These are phyloP conservation scores for Yarrowia osloensis DNA, from an alignment of 805 yeast species.

Conservation along the genomic window DNA sequence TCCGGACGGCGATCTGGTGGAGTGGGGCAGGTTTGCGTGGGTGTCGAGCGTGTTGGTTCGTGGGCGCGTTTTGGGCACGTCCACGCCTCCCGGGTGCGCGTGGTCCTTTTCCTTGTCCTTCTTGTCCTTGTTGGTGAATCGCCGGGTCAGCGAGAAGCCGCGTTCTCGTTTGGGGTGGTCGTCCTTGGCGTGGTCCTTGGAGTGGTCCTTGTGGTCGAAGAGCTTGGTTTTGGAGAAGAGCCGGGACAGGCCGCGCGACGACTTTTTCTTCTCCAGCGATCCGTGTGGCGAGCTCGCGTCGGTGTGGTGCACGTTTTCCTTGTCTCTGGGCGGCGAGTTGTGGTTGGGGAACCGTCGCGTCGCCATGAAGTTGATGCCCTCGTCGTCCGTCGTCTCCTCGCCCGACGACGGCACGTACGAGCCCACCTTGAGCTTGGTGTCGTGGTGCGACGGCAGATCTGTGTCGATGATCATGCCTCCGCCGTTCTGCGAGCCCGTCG, in stretches of 20 bases:
- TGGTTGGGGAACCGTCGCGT: constrained; percentile 3
- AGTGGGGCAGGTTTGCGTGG: background rate
- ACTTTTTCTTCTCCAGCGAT: constrained; percentile 25
- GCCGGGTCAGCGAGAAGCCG: constrained; percentile 23
- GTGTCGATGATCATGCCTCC: constrained; percentile 24
- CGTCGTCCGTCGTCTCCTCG: constrained; percentile 27
- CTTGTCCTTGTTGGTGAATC: constrained; percentile 24
- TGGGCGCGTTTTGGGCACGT: background rate
- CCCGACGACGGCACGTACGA: constrained; percentile 27
- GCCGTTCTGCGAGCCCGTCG: background rate
- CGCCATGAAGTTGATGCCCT: constrained; percentile 26
- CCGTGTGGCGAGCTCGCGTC: background rate
- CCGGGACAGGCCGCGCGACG: constrained; percentile 23
- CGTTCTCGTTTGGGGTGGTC: constrained; percentile 1
- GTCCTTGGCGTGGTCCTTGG: background rate
- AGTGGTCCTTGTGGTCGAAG: constrained; percentile 12
- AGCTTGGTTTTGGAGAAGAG: constrained; percentile 29
- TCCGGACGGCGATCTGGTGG: constrained; percentile 16
- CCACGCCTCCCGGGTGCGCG: background rate
- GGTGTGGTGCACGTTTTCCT: constrained; percentile 8
- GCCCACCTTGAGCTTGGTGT: constrained; percentile 21
- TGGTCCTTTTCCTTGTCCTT: constrained; percentile 11
- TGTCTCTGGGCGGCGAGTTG: background rate
- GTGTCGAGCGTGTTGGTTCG: constrained; percentile 27
- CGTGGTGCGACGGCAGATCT: constrained; percentile 28